Evolutionary conservation across 1,139 yeast species (phyloP).

Genomic region (Magnusiomyces fungicola): DNA sequence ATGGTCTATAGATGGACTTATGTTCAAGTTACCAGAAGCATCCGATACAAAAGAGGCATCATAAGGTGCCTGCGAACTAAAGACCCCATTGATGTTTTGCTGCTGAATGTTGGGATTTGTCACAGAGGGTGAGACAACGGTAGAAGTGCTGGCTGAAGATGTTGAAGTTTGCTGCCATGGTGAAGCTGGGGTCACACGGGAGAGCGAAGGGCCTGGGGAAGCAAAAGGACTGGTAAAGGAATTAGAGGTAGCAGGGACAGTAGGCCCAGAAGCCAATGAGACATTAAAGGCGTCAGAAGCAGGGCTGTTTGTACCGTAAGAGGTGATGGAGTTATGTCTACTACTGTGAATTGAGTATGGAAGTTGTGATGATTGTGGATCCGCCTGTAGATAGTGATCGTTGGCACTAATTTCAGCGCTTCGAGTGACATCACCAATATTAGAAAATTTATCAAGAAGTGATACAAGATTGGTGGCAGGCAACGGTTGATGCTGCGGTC

Average conservation of each 20-base stretch:
- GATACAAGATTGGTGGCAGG: conserved; percentile 2
- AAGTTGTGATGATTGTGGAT: conserved; percentile 5
- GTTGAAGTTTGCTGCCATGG: conserved; percentile 7
- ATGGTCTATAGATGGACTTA: not conserved
- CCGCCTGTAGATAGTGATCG: conserved; percentile 7
- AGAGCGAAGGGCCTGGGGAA: conserved; percentile 9
- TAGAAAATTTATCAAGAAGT: conserved; percentile 45
- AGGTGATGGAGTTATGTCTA: not conserved
- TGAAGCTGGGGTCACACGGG: conserved; percentile 4
- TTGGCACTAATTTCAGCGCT: conserved; percentile 37
- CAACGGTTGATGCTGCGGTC: not conserved
- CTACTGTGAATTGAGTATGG: not conserved
- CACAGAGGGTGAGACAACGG: too few relatives aligned
- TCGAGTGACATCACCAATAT: conserved; percentile 41
- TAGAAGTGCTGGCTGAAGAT: not conserved
- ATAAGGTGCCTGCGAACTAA: too few relatives aligned
- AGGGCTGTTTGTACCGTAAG: not conserved
- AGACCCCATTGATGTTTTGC: too few relatives aligned
- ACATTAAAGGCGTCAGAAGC: not conserved
- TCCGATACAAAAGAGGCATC: too few relatives aligned
- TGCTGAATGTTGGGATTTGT: too few relatives aligned
- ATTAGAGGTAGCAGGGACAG: not conserved
- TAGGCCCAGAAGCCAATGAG: not conserved
- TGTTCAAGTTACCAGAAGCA: too few relatives aligned
- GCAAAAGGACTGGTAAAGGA: conserved; percentile 11